phyloP scores from a whole-genome alignment of 768 basidiomycete species.

The Serendipita indica region DNA sequence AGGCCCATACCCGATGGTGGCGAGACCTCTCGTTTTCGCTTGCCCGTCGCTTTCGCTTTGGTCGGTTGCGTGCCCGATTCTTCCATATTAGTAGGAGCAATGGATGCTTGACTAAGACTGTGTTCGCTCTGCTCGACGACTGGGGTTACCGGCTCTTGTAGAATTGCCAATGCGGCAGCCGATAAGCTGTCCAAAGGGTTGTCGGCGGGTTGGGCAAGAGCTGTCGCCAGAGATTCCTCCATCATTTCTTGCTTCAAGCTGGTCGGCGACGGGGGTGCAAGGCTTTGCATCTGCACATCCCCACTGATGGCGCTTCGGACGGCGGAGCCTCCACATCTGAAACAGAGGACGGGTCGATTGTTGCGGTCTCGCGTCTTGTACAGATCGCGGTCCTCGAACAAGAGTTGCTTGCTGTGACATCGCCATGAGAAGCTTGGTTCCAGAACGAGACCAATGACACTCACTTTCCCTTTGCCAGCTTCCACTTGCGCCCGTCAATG shows the following conservation, averaged over 20 bases:
- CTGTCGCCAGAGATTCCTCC: not conserved
- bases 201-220: not conserved
- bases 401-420: conserved; percentile 55
- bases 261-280: conserved; percentile 38
- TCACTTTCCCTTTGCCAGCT: conserved; percentile 71
- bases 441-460: conserved; percentile 12
- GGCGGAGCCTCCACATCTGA: conserved; percentile 73
- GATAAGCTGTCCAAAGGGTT: not conserved
- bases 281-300: conserved; percentile 35
- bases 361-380: conserved; percentile 75
- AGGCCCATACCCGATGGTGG: not conserved
- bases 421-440: not conserved
- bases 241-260: conserved; percentile 15
- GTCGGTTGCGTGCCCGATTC: not conserved
- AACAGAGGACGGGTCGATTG: conserved; percentile 74
- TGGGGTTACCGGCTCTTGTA: not conserved
- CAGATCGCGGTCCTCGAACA: conserved; percentile 82
- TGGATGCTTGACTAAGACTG: not conserved
- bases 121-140: not conserved
- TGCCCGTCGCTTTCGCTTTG: conserved; percentile 15
- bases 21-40: conserved; percentile 16
- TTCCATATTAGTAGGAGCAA: not conserved
- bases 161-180: not conserved
- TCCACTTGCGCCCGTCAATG: conserved; percentile 61
- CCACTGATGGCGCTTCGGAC: conserved; percentile 8